Percentiles rank a stretch among this genome's conserved stretches.
These are phyloP conservation scores for Trametes cubensis DNA, from an alignment of 768 basidiomycete species.

Conservation along the genomic window DNA sequence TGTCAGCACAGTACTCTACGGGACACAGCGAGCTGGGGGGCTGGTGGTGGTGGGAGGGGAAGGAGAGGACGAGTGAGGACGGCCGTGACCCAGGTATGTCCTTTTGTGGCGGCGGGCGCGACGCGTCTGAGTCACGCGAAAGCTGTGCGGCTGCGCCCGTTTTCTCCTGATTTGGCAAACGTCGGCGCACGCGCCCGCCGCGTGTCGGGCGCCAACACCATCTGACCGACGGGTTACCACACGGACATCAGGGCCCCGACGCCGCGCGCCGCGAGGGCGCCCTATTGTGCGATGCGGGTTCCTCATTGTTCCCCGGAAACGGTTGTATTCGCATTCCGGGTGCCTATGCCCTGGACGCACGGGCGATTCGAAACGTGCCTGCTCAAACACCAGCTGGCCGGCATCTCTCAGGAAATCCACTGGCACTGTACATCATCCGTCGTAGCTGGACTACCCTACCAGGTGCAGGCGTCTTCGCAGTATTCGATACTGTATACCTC, in stretches of 20 bases:
- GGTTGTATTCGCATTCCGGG: slow-evolving; percentile 1
- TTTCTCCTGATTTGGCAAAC: slow-evolving; percentile 2
- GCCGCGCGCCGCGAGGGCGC: slow-evolving; percentile 12
- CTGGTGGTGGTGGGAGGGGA: slow-evolving; percentile 4
- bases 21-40: slow-evolving; percentile 17
- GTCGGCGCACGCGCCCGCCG: slow-evolving; percentile 16
- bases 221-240: slow-evolving; percentile 6
- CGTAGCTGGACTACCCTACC: no score
- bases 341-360: neutral
- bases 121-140: slow-evolving; percentile 14
- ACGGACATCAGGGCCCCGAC: neutral
- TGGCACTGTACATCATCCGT: no score
- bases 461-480: no score
- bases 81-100: slow-evolving; percentile 3
- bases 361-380: neutral
- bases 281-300: slow-evolving; percentile 6
- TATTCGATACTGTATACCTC: no score
- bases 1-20: slow-evolving; percentile 17
- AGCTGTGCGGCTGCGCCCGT: slow-evolving; percentile 7
- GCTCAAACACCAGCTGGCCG: neutral
- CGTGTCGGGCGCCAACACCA: slow-evolving; percentile 8
- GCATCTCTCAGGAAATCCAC: no score
- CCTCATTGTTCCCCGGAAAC: slow-evolving; percentile 8
- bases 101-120: slow-evolving; percentile 20
- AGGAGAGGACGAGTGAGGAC: neutral